phyloP scores from a whole-genome alignment of 768 basidiomycete species.

The Auricularia heimuer region DNA sequence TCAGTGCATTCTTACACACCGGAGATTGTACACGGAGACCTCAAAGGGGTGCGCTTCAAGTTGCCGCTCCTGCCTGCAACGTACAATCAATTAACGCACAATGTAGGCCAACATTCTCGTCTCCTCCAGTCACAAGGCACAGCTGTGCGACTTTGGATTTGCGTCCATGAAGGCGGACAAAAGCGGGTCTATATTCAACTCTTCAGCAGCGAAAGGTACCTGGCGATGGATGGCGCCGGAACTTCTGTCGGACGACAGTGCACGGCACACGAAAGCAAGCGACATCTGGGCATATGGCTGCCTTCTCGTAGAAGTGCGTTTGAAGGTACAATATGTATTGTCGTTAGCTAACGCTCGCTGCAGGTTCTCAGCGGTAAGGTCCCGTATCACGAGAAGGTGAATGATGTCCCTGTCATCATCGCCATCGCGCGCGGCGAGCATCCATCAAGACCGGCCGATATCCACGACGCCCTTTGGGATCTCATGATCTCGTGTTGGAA shows the following conservation, averaged over 20 bases:
- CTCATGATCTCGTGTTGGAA: no score
- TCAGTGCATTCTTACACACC: neutral
- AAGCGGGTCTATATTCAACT: neutral
- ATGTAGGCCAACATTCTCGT: neutral
- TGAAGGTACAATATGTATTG: neutral
- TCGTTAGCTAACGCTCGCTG: neutral
- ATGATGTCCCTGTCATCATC: neutral
- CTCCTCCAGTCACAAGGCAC: neutral
- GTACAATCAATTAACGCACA: neutral
- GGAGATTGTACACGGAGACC: neutral
- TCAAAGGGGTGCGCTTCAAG: neutral
- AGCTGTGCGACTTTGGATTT: neutral
- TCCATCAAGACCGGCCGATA: neutral
- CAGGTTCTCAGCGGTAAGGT: neutral
- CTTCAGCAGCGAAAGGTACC: neutral
- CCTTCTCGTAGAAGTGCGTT: neutral
- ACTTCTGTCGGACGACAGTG: neutral
- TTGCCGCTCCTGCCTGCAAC: neutral
- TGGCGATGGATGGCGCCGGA: conserved; percentile 4
- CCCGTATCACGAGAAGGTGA: neutral
- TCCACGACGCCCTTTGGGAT: no score
- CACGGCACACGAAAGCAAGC: neutral
- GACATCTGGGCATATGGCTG: conserved; percentile 6
- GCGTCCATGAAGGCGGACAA: neutral
- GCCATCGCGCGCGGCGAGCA: neutral